Evolutionary conservation across 2,329 filamentous ascomycete species (phyloP).

Genomic region (Colletotrichum sp.): DNA sequence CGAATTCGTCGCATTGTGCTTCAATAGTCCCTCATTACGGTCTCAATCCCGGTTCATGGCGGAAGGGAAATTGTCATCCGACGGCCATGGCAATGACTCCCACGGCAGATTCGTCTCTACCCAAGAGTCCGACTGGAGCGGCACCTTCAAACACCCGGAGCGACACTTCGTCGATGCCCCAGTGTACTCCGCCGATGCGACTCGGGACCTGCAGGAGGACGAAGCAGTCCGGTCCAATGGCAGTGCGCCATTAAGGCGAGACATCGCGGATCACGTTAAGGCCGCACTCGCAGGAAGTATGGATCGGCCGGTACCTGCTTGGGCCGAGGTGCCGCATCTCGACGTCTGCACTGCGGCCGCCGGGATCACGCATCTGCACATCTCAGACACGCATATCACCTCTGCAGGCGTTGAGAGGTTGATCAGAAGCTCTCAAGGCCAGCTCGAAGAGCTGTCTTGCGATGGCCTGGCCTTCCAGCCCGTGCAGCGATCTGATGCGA

Average conservation of each 20-base stretch:
- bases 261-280: constrained; percentile 38
- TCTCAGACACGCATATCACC: constrained; percentile 57
- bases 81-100: constrained; percentile 30
- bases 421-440: constrained; percentile 46
- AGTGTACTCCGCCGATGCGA: constrained; percentile 36
- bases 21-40: constrained; percentile 36
- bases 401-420: constrained; percentile 46
- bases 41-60: constrained; percentile 42
- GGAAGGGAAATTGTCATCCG: constrained; percentile 48
- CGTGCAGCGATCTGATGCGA: neutral
- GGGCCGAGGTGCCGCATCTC: constrained; percentile 17
- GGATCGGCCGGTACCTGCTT: constrained; percentile 1
- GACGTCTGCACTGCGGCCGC: constrained; percentile 28
- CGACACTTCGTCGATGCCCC: constrained; percentile 57
- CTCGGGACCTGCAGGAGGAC: constrained; percentile 27
- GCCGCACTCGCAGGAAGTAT: constrained; percentile 10
- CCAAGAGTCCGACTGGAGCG: constrained; percentile 52
- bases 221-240: constrained; percentile 33
- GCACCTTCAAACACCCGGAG: constrained; percentile 47
- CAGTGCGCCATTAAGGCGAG: constrained; percentile 29
- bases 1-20: constrained; percentile 33
- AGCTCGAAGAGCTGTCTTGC: constrained; percentile 59
- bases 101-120: constrained; percentile 51
- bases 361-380: constrained; percentile 58
- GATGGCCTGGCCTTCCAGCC: constrained; percentile 38